Evolutionary conservation across 768 basidiomycete species (phyloP).

Genomic region (Pisolithus albus): DNA sequence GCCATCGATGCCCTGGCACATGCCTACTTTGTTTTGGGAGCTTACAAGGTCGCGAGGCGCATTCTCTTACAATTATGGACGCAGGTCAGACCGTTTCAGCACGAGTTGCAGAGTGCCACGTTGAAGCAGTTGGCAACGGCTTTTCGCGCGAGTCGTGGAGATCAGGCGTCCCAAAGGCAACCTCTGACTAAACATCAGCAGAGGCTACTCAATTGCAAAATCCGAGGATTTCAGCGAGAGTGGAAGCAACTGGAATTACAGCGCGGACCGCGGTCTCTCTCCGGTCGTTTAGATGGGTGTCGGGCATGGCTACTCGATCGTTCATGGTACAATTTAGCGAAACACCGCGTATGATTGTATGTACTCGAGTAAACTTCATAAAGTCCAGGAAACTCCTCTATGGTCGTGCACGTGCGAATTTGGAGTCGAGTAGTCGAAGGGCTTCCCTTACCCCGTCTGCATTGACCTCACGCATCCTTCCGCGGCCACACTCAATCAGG

Average conservation of each 20-base stretch:
- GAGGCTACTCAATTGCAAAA: slow-evolving; percentile 32
- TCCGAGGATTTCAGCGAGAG: slow-evolving; percentile 25
- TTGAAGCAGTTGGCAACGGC: slow-evolving; percentile 39
- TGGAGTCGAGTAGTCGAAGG: slow-evolving; percentile 64
- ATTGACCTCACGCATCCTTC: slow-evolving; percentile 58
- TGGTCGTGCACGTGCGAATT: slow-evolving; percentile 36
- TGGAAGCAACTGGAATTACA: slow-evolving; percentile 15
- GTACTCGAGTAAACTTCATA: neutral
- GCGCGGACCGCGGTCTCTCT: neutral
- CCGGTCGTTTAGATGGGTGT: neutral
- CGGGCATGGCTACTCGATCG: neutral
- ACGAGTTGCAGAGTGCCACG: slow-evolving; percentile 35
- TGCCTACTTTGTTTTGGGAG: slow-evolving; percentile 56
- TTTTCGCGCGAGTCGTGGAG: slow-evolving; percentile 37
- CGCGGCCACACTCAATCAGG: slow-evolving; percentile 55
- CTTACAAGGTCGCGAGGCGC: slow-evolving; percentile 42
- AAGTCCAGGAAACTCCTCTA: slow-evolving; percentile 6
- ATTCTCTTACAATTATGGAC: slow-evolving; percentile 61
- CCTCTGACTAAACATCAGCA: slow-evolving; percentile 28
- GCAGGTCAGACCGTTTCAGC: slow-evolving; percentile 55
- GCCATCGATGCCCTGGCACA: slow-evolving; percentile 66
- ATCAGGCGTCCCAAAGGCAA: slow-evolving; percentile 10
- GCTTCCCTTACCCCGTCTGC: slow-evolving; percentile 71
- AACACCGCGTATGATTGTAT: neutral
- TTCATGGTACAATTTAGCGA: neutral